phyloP scores from a whole-genome alignment of 805 yeast species.

The Suhomyces prunicola region DNA sequence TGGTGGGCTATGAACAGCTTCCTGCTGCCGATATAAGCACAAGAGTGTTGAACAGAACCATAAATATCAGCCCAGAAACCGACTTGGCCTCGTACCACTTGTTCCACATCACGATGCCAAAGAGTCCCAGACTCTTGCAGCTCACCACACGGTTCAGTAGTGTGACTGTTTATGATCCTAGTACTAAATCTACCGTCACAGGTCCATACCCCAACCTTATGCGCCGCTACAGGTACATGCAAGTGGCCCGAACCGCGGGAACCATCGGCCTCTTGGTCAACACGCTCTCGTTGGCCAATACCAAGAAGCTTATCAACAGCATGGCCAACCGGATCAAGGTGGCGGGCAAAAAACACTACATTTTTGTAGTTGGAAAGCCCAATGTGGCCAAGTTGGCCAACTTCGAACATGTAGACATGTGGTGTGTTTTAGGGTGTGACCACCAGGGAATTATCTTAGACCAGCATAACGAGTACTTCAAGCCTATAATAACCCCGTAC shows the following conservation, averaged over 20 bases:
- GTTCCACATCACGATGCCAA: slow-evolving; percentile 71
- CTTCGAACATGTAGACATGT: slow-evolving; percentile 87
- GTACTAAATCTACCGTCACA: slow-evolving; percentile 22
- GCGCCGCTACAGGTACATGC: slow-evolving; percentile 84
- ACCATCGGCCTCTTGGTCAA: slow-evolving; percentile 90
- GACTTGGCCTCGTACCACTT: slow-evolving; percentile 43
- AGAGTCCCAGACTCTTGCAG: slow-evolving; percentile 73
- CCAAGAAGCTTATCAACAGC: slow-evolving; percentile 60
- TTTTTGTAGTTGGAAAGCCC: slow-evolving; percentile 96
- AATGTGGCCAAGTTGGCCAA: slow-evolving; percentile 96
- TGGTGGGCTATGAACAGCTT: slow-evolving; percentile 37
- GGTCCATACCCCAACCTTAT: slow-evolving; percentile 79
- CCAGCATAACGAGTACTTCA: slow-evolving; percentile 72
- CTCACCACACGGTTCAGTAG: slow-evolving; percentile 67
- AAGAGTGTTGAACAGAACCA: slow-evolving; percentile 16
- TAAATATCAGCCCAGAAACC: slow-evolving; percentile 17
- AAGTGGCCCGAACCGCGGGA: slow-evolving; percentile 84
- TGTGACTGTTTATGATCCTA: slow-evolving; percentile 50
- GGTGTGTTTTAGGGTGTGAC: slow-evolving; percentile 95
- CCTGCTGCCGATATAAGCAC: neutral
- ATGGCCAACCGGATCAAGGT: slow-evolving; percentile 58
- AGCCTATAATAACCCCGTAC: slow-evolving; percentile 91
- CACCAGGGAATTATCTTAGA: slow-evolving; percentile 90
- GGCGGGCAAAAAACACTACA: slow-evolving; percentile 87
- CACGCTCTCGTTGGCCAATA: slow-evolving; percentile 77